Evolutionary conservation across 345 rosid species (phyloP), one percentile per base, ranked within the genome.

Genomic region (Punica granatum): DNA sequence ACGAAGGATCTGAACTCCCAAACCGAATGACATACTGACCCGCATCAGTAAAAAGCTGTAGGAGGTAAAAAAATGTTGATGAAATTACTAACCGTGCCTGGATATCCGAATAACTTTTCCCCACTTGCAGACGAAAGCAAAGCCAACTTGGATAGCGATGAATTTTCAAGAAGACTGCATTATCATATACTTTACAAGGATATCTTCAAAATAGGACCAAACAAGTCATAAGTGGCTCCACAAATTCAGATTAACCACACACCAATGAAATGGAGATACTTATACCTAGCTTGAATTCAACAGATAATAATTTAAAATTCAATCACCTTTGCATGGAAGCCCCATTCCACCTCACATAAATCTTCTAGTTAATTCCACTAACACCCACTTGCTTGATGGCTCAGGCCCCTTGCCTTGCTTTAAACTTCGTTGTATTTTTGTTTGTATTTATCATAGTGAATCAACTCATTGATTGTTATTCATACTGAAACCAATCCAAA

Each of bases 21-120:
- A 94, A 94, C 58, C 96, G 84, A 65, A 94, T 94, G 53, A 81
- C 96, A 54, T 94, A 94, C 77, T 94, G 99, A 23, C 99, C 99
- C 74, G 99, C 99, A 86, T 94, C 99, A 31, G 99, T 91, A 69
- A 94, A 85, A 25, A 94, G 83, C 96, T 92, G 86, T 63, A 79
- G 25, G 21, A 67, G 48, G 74, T 43, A 72, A 31, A 69, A 46
- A 31, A 65, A n/a, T n/a, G 35, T 30, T 41, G 36, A 43, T 26
- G 36, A 7, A 30, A 65, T 43, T 56, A 56, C 26, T 26, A 30
- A 7, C n/a, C 21, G 30, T 51, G 30, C 28, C 26, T 0, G 0
- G 7, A 28, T 7, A 11, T 26, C 34, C 7, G 8, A 30, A 28
- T 56, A 26, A 6, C 34, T 56, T 28, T 56, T 28, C 16, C 18